These are phyloP conservation scores for Candida alai DNA, from an alignment of 805 yeast species.

Conservation along the genomic window DNA sequence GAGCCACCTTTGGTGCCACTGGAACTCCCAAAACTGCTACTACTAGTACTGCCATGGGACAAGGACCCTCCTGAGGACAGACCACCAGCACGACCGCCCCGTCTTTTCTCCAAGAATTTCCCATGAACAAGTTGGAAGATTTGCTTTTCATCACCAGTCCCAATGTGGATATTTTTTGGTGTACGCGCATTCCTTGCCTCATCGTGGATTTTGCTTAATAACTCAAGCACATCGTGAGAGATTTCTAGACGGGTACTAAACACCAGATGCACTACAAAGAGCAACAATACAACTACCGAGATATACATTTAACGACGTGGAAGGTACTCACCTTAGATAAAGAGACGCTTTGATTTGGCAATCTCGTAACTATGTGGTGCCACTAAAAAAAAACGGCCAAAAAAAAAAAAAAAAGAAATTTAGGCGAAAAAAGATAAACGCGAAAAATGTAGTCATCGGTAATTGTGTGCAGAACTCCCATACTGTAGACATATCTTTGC, in stretches of 20 bases:
- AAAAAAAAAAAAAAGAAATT: no score
- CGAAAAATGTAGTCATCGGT: no score
- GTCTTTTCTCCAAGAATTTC: background rate
- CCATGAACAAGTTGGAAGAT: constrained; percentile 4
- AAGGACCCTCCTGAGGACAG: background rate
- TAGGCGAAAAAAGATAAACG: no score
- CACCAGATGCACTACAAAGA: constrained; percentile 3
- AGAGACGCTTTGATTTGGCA: no score
- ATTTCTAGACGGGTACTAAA: constrained; percentile 1
- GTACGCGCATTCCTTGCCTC: no score
- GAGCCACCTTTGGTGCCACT: constrained; percentile 5
- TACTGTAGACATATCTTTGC: no score
- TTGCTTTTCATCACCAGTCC: no score
- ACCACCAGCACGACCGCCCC: constrained; percentile 1
- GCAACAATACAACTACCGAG: background rate
- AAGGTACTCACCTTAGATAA: no score
- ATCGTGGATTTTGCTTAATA: background rate
- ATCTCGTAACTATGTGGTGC: no score
- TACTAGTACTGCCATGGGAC: background rate
- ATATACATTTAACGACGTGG: no score
- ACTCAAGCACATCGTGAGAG: background rate
- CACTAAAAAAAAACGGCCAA: no score
- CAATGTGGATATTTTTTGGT: background rate
- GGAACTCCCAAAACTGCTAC: constrained; percentile 1
- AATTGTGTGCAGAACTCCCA: no score